Conservation (phyloP, 495 filamentous ascomycete genomes). For the Pseudevernia furfuracea region DNA sequence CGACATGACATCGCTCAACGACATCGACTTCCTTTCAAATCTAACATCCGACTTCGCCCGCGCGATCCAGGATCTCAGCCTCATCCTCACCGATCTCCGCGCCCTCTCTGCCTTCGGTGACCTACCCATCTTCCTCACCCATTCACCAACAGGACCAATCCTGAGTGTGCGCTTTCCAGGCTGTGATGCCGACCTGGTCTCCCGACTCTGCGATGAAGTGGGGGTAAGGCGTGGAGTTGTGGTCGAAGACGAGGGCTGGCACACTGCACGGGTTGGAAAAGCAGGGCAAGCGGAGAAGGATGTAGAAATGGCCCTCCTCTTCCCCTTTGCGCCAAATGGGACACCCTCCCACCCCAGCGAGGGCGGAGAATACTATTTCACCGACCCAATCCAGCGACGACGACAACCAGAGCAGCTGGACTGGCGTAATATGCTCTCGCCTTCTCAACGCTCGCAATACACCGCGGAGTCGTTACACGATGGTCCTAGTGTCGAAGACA, state of each 20-base stretch:
- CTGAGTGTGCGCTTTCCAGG: conserved; percentile 84
- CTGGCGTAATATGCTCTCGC: conserved; percentile 53
- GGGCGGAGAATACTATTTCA: conserved; percentile 25
- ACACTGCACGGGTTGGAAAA: conserved; percentile 26
- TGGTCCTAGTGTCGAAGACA: conserved; percentile 20
- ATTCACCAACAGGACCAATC: conserved; percentile 39
- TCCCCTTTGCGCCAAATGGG: conserved; percentile 67
- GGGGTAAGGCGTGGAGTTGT: conserved; percentile 70
- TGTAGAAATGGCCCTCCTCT: conserved; percentile 65
- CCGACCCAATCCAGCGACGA: conserved; percentile 25
- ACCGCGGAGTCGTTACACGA: conserved; percentile 24
- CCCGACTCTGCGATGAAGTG: conserved; percentile 78
- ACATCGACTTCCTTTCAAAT: conserved; percentile 70
- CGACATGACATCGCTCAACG: conserved; percentile 52
- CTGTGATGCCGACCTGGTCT: conserved; percentile 77
- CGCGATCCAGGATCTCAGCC: conserved; percentile 72
- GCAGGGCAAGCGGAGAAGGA: conserved; percentile 34
- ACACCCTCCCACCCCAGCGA: conserved; percentile 8
- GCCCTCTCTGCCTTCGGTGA: conserved; percentile 69
- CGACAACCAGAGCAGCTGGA: conserved; percentile 36
- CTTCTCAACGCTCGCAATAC: conserved; percentile 18
- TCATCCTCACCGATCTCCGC: conserved; percentile 73
- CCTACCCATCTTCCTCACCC: conserved; percentile 62
- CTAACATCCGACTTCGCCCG: conserved; percentile 86
- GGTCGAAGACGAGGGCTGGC: conserved; percentile 69